phyloP scores from a whole-genome alignment of 495 filamentous ascomycete genomes.

The Tuber umbilicatum region DNA sequence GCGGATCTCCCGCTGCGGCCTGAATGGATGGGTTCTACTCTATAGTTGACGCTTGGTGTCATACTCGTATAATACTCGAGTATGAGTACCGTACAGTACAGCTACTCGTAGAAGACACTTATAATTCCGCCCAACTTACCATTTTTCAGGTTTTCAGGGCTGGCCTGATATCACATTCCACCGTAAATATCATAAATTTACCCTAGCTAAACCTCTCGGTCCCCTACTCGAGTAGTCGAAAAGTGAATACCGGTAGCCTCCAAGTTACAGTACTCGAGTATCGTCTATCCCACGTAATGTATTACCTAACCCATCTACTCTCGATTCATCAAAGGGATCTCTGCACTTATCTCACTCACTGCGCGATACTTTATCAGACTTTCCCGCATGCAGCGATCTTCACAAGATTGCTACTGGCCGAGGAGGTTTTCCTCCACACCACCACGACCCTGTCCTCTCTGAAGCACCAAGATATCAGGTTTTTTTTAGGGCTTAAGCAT shows the following conservation, averaged over 20 bases:
- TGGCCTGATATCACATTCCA: background rate
- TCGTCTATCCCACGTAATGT: background rate
- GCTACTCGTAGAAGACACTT: too few species aligned
- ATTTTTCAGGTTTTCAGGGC: background rate
- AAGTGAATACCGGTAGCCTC: background rate
- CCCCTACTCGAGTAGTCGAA: too few species aligned
- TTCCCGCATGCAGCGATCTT: background rate
- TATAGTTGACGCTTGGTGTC: background rate
- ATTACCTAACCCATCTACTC: background rate
- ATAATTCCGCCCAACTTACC: background rate
- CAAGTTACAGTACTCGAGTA: background rate
- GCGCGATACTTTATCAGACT: background rate
- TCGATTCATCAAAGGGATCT: too few species aligned
- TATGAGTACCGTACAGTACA: too few species aligned
- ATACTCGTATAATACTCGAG: too few species aligned
- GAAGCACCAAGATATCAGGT: background rate
- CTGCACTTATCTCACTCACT: background rate
- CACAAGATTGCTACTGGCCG: background rate
- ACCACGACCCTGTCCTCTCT: background rate
- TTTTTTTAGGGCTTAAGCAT: background rate
- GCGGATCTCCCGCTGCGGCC: background rate
- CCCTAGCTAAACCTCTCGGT: too few species aligned
- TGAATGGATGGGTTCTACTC: background rate
- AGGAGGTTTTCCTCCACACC: background rate
- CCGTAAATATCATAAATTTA: too few species aligned